phyloP scores from a whole-genome alignment of 1,284 basidiomycete genomes.

The Schizophyllum commune region DNA sequence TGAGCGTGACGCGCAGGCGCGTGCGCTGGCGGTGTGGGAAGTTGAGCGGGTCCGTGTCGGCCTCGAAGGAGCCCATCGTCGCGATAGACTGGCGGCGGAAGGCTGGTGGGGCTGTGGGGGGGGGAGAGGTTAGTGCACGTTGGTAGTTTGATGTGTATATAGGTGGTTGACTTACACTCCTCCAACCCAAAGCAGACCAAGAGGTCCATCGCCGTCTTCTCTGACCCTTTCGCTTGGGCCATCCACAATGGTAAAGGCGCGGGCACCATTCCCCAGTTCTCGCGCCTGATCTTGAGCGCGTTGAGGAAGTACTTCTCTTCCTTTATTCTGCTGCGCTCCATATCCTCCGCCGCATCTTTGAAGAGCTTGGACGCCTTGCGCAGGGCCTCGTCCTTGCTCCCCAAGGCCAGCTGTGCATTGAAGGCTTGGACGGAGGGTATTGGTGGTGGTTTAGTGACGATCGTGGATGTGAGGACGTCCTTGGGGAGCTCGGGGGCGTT shows the following conservation, averaged over 20 bases:
- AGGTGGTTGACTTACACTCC: too few species aligned
- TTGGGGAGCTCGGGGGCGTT: slow-evolving; percentile 23
- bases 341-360: slow-evolving; percentile 55
- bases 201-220: slow-evolving; percentile 73
- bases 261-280: slow-evolving; percentile 71
- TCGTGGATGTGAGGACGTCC: slow-evolving; percentile 45
- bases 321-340: slow-evolving; percentile 52
- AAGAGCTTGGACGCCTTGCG: slow-evolving; percentile 65
- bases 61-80: slow-evolving; percentile 47
- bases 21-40: slow-evolving; percentile 57
- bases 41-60: slow-evolving; percentile 35
- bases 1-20: slow-evolving; percentile 51
- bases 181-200: slow-evolving; percentile 70
- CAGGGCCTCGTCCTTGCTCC: slow-evolving; percentile 71
- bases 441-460: slow-evolving; percentile 54
- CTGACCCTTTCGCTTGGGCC: slow-evolving; percentile 61
- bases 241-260: slow-evolving; percentile 66
- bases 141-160: too few species aligned
- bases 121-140: slow-evolving; percentile 8
- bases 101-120: slow-evolving; percentile 43
- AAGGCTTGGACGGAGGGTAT: slow-evolving; percentile 67
- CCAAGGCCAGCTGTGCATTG: slow-evolving; percentile 63
- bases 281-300: slow-evolving; percentile 62
- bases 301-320: slow-evolving; percentile 73
- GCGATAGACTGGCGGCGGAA: slow-evolving; percentile 63